Conservation (phyloP, 306 rosid species). For the Castanopsis chinensis region DNA sequence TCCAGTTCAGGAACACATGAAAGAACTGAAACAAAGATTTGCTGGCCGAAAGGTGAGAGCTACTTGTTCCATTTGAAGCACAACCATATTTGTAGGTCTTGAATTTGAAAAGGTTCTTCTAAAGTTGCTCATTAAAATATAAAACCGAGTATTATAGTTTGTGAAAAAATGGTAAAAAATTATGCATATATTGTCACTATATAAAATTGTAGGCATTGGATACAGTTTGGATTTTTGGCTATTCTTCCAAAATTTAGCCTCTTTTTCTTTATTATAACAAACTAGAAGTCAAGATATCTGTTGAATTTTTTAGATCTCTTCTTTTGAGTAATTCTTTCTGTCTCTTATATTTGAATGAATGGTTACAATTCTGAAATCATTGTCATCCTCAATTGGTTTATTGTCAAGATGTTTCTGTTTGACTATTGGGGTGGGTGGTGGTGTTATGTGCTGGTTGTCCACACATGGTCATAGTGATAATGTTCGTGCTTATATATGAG, state of each 20-base stretch:
- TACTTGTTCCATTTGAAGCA: conserved; percentile 2
- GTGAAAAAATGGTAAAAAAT: too few species aligned
- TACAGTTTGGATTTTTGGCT: not conserved
- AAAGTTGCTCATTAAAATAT: too few species aligned
- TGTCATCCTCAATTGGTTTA: not conserved
- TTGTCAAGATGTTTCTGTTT: not conserved
- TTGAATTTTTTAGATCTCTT: not conserved
- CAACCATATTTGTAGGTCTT: not conserved
- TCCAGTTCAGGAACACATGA: conserved; percentile 82
- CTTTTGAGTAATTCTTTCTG: not conserved
- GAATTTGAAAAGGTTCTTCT: not conserved
- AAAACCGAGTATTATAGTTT: too few species aligned
- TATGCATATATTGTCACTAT: too few species aligned
- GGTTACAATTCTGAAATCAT: too few species aligned
- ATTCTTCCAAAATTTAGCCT: not conserved
- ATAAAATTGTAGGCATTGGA: not conserved
- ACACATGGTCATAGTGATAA: not conserved
- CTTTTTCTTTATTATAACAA: not conserved
- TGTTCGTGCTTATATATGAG: not conserved
- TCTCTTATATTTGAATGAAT: too few species aligned
- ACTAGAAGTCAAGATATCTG: not conserved
- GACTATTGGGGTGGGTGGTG: not conserved
- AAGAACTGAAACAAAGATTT: conserved; percentile 82
- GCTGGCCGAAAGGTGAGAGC: conserved; percentile 79
- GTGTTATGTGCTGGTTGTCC: not conserved